These are phyloP conservation scores for Forsythia suspensa DNA, from an alignment of 257 asterid species.

Conservation along the genomic window DNA sequence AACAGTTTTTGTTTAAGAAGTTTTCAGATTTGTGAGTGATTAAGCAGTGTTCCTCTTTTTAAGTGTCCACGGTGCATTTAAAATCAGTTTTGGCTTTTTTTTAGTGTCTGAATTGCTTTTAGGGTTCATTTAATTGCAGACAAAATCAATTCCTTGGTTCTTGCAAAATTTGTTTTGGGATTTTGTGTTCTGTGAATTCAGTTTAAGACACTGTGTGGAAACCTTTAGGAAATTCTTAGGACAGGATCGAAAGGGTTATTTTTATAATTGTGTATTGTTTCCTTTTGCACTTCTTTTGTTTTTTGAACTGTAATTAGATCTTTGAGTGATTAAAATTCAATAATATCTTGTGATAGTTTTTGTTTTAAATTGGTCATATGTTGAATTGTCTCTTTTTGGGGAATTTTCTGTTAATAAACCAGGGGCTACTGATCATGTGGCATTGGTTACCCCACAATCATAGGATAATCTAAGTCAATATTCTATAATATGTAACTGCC, in stretches of 20 bases:
- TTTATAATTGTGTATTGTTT: not conserved
- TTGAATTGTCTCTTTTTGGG: not conserved
- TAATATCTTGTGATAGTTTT: not conserved
- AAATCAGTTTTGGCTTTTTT: not conserved
- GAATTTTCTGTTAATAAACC: not conserved
- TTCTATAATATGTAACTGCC: not conserved
- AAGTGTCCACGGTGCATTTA: constrained; percentile 17
- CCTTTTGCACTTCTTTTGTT: not conserved
- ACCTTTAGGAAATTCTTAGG: not conserved
- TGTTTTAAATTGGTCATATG: not conserved
- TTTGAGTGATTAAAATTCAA: constrained; percentile 21
- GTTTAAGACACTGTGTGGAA: constrained; percentile 11
- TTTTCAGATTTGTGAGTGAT: not conserved
- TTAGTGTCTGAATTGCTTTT: constrained; percentile 2
- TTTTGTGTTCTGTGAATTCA: not conserved
- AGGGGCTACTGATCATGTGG: not conserved
- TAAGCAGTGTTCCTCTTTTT: not conserved
- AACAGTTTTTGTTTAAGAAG: not conserved
- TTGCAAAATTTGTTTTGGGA: not conserved
- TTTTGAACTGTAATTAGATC: constrained; percentile 23
- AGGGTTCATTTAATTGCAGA: not conserved
- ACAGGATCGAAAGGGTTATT: not conserved
- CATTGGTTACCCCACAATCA: not conserved
- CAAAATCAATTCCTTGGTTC: constrained; percentile 1
- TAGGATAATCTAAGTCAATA: constrained; percentile 4